These are phyloP conservation scores for Pseudonitzschia multiseries DNA, from an alignment of 108 stramenopile genomes.

Conservation along the genomic window DNA sequence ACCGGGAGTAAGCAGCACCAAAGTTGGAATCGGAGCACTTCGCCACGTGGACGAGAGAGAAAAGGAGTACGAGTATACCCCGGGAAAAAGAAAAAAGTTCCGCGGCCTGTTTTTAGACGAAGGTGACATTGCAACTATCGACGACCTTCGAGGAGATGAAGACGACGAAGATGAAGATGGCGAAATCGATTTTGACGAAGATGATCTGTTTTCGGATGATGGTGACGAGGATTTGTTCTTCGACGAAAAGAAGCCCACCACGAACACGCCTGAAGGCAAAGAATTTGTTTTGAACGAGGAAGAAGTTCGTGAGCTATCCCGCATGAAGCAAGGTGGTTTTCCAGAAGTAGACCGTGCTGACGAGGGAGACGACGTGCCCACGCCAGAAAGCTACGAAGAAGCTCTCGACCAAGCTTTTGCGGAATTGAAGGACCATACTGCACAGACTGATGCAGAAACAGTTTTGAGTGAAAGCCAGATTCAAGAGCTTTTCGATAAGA, in stretches of 20 bases:
- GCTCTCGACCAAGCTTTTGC: background rate
- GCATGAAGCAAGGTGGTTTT: conserved; percentile 48
- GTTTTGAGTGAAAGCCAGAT: conserved; percentile 18
- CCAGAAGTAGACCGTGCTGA: conserved; percentile 6
- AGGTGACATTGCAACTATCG: conserved; percentile 23
- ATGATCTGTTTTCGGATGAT: conserved; percentile 16
- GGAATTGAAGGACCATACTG: conserved; percentile 2
- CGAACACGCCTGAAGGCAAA: conserved; percentile 16
- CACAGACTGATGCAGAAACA: conserved; percentile 9
- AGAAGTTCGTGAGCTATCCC: conserved; percentile 59
- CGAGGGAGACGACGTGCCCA: conserved; percentile 2
- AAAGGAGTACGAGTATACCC: conserved; percentile 21
- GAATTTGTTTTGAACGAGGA: conserved; percentile 52
- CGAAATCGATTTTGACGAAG: conserved; percentile 4
- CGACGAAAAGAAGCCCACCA: background rate
- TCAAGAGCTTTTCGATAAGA: background rate
- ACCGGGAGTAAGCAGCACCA: conserved; percentile 53
- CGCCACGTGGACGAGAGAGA: conserved; percentile 39
- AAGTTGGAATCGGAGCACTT: conserved; percentile 45
- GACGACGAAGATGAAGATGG: conserved; percentile 16
- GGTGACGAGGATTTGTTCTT: conserved; percentile 4
- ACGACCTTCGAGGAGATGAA: background rate
- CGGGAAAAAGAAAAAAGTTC: conserved; percentile 32
- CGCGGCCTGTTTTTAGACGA: conserved; percentile 51
- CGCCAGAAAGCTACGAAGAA: background rate